Conservation (phyloP, 2,329 filamentous ascomycete genomes). For the Penicillium vulpinum region DNA sequence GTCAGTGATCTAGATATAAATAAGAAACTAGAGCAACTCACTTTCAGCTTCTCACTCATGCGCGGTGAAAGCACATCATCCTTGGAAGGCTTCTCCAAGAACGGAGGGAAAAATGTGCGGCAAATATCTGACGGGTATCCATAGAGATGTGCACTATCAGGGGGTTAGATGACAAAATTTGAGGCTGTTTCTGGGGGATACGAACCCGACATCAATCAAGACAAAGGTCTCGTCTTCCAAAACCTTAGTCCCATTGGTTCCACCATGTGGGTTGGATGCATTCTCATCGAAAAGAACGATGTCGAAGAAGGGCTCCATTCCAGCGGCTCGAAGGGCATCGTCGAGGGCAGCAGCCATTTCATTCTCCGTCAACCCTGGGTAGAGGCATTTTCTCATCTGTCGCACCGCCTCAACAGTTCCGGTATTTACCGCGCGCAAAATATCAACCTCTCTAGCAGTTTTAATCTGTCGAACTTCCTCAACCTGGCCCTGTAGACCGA, state of each 20-base stretch:
- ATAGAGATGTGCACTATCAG: too few relatives aligned
- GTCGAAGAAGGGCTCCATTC: conserved; percentile 62
- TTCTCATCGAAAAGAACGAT: conserved; percentile 61
- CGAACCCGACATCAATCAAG: conserved; percentile 64
- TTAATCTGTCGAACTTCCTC: conserved; percentile 63
- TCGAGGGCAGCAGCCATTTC: conserved; percentile 59
- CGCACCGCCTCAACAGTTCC: conserved; percentile 63
- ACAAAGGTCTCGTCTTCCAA: conserved; percentile 58
- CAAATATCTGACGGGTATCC: conserved; percentile 66
- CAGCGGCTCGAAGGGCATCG: conserved; percentile 54
- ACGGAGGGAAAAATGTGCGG: conserved; percentile 58
- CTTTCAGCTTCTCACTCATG: conserved; percentile 30
- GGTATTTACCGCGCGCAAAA: conserved; percentile 63
- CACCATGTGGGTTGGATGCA: conserved; percentile 44
- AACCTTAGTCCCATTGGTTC: conserved; percentile 49
- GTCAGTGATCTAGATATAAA: too few relatives aligned
- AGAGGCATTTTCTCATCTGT: conserved; percentile 56
- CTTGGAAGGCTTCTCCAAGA: too few relatives aligned
- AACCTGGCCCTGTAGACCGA: conserved; percentile 55
- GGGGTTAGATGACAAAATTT: too few relatives aligned
- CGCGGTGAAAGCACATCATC: too few relatives aligned
- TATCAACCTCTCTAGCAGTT: conserved; percentile 56
- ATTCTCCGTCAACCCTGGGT: conserved; percentile 58
- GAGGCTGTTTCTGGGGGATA: too few relatives aligned
- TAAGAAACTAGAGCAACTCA: too few relatives aligned